A percentile compares a stretch with the other conserved stretches of the same genome.
Conservation (phyloP, 2,329 filamentous ascomycete species). For the Tolypocladium endophyticum region DNA sequence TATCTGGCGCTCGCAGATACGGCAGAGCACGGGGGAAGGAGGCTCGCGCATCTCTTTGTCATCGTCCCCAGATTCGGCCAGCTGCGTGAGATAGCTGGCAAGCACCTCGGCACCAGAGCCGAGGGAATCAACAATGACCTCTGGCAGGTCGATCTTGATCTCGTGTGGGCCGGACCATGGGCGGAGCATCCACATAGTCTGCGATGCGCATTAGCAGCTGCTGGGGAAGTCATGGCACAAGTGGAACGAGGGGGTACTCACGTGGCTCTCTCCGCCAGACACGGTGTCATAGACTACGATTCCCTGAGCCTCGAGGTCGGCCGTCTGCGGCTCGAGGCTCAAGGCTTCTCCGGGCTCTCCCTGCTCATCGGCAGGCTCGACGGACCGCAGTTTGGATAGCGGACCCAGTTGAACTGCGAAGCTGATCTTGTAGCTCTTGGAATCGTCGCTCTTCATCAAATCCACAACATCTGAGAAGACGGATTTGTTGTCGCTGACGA, state of each 20-base stretch:
- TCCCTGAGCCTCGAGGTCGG: conserved; percentile 88
- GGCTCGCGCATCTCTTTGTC: conserved; percentile 69
- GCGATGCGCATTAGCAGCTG: conserved; percentile 2
- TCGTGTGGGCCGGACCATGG: conserved; percentile 81
- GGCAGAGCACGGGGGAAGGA: conserved; percentile 82
- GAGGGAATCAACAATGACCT: conserved; percentile 80
- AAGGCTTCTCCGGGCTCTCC: conserved; percentile 23
- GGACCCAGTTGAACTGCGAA: conserved; percentile 65
- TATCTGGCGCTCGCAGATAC: conserved; percentile 95
- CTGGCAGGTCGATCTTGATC: conserved; percentile 89
- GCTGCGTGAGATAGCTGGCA: conserved; percentile 80
- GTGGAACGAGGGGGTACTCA: conserved; percentile 36
- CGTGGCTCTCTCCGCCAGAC: conserved; percentile 80
- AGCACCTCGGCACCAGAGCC: conserved; percentile 92
- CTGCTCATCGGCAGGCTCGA: conserved; percentile 28
- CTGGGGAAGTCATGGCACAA: background rate
- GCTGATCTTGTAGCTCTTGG: conserved; percentile 79
- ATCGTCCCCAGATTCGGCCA: conserved; percentile 73
- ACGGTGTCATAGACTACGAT: conserved; percentile 95
- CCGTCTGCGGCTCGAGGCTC: conserved; percentile 29
- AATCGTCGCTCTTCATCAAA: conserved; percentile 85
- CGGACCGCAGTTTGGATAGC: conserved; percentile 50
- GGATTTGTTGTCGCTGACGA: conserved; percentile 66
- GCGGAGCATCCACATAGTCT: conserved; percentile 99
- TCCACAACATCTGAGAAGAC: conserved; percentile 78